Conservation (phyloP, 2,329 filamentous ascomycete genomes). For the Colletotrichum sp. region DNA sequence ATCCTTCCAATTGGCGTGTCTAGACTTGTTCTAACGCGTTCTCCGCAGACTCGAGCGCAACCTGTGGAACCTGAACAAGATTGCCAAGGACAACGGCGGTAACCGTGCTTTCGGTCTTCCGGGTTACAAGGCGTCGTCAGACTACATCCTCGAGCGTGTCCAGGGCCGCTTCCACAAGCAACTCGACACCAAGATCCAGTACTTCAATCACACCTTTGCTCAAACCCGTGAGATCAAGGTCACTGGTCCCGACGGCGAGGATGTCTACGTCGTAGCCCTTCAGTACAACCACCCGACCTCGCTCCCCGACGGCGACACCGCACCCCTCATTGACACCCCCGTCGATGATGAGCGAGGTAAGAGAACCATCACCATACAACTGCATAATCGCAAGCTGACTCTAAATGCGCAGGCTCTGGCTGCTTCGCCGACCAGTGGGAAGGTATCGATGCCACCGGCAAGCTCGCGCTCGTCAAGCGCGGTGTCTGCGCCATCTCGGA, state of each 20-base stretch:
- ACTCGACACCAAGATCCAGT: conserved; percentile 50
- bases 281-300: conserved; percentile 52
- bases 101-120: conserved; percentile 66
- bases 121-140: conserved; percentile 62
- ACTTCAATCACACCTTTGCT: conserved; percentile 52
- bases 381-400: not conserved
- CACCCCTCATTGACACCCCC: conserved; percentile 39
- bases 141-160: conserved; percentile 58
- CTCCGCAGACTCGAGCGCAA: conserved; percentile 53
- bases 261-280: conserved; percentile 47
- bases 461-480: conserved; percentile 51
- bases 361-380: not conserved
- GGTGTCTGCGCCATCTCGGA: conserved; percentile 46
- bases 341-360: conserved; percentile 36
- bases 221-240: conserved; percentile 47
- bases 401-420: conserved; percentile 32
- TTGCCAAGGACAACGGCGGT: conserved; percentile 59
- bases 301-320: conserved; percentile 38
- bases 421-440: conserved; percentile 50
- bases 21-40: not conserved
- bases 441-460: conserved; percentile 47
- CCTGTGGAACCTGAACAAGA: conserved; percentile 59
- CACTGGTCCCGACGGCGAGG: conserved; percentile 48
- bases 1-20: too few species aligned
- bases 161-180: conserved; percentile 42